Evolutionary conservation across 2,329 filamentous ascomycete species (phyloP).

Genomic region (Cryphonectria radicalis): DNA sequence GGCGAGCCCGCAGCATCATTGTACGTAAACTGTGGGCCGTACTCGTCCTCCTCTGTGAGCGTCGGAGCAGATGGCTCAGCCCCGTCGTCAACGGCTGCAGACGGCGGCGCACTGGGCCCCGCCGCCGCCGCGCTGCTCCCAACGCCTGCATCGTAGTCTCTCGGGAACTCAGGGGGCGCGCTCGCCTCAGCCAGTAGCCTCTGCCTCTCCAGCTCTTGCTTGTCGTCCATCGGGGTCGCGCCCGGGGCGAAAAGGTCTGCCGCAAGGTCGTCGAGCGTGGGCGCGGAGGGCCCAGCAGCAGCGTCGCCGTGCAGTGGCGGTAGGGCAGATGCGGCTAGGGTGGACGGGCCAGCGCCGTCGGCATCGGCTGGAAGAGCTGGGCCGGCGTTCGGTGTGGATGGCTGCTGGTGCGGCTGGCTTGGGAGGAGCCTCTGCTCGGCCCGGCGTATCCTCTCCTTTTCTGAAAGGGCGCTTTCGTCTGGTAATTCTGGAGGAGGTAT

Average conservation of each 20-base stretch:
- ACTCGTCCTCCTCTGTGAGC: constrained; percentile 59
- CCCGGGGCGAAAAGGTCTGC: constrained; percentile 28
- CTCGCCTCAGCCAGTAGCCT: constrained; percentile 68
- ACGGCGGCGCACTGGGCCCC: constrained; percentile 31
- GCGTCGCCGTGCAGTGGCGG: constrained; percentile 13
- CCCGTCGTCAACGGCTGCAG: constrained; percentile 31
- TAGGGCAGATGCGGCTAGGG: constrained; percentile 25
- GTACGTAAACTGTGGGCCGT: constrained; percentile 25
- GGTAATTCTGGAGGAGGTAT: constrained; percentile 64
- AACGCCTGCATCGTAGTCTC: constrained; percentile 50
- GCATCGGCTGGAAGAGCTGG: constrained; percentile 49
- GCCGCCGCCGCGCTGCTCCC: constrained; percentile 28
- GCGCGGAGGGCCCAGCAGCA: constrained; percentile 45
- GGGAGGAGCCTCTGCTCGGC: constrained; percentile 82
- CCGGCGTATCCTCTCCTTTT: constrained; percentile 79
- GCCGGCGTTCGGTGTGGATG: constrained; percentile 38
- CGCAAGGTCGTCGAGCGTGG: constrained; percentile 50
- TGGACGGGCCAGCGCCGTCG: constrained; percentile 44
- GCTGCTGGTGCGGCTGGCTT: constrained; percentile 67
- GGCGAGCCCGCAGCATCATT: constrained; percentile 7
- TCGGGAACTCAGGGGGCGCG: constrained; percentile 62
- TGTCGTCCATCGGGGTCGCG: constrained; percentile 65
- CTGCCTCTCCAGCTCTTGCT: constrained; percentile 74
- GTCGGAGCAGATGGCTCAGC: constrained; percentile 61
- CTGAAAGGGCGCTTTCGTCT: constrained; percentile 67